phyloP scores from a whole-genome alignment of 2,329 filamentous ascomycete species.

The Colletotrichum viniferum region DNA sequence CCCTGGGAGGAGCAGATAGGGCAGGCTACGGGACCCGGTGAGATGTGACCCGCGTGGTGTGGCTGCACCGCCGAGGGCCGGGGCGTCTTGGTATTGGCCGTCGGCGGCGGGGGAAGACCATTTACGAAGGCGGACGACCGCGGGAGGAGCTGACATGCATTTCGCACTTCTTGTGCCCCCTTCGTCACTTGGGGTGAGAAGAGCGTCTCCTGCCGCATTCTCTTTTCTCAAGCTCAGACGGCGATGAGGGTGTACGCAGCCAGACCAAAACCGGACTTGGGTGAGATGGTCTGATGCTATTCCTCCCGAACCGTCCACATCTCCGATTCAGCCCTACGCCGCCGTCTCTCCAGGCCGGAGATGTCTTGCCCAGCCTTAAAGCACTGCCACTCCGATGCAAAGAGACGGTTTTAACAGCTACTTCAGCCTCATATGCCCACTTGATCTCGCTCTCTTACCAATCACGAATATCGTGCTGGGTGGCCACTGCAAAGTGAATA shows the following conservation, averaged over 20 bases:
- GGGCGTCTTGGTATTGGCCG: not conserved
- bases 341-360: not conserved
- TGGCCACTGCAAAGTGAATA: too few relatives aligned
- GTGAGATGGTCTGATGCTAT: not conserved
- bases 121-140: not conserved
- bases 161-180: not conserved
- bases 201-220: not conserved
- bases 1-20: not conserved
- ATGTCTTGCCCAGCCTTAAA: not conserved
- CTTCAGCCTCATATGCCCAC: not conserved
- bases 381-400: not conserved
- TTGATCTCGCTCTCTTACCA: not conserved
- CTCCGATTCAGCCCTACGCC: constrained; percentile 11
- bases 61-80: not conserved
- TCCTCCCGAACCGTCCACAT: not conserved
- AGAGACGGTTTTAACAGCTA: not conserved
- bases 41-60: not conserved
- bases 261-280: not conserved
- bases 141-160: not conserved
- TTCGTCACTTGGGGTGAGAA: not conserved
- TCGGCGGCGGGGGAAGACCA: not conserved
- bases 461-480: not conserved
- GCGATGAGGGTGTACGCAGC: not conserved
- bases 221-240: not conserved
- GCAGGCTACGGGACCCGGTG: not conserved